Evolutionary conservation across 2,329 filamentous ascomycete species (phyloP), one percentile per base, ranked within the genome.

Genomic region (Aspergillus versicolor): DNA sequence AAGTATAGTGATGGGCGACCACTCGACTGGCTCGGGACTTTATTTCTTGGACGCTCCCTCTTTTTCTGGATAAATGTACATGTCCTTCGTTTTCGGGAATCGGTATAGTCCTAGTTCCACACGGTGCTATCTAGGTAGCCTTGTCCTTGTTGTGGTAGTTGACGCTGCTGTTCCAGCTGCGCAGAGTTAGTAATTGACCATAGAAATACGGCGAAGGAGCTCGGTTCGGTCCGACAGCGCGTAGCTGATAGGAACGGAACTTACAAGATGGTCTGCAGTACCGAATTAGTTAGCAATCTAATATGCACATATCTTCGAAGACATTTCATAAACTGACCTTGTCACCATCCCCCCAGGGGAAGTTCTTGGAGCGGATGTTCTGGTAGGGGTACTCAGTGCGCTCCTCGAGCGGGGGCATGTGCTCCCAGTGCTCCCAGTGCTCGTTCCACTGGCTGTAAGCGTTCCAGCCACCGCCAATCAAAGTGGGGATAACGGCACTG

Each of bases 101-200:
- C 49, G 47, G 46, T 43, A 40, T 53, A 45, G 44, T 51, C 40
- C 45, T 40, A 30, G 42, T 30, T 50, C 17, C 27, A 47, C 41
- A 13, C 49, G 38, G 32, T 38, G 49, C 21, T 47, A 54, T 65
- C 74, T 74, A 78, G 59, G 71, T 73, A 47, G 70, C 66, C 84
- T 90, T 91, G 82, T 95, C 88, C 82, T 89, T 89, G 83, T 96
- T 92, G 87, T 97, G 92, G 83, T 96, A 93, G 87, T 97, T 97
- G 82, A 97, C 92, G 58, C 82, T 84, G 65, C 88, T 82, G 80
- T 97, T 97, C 94, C 94, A 99, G 89, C 89, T 91, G 69, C 52
- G 34, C 15, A 27, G 30, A 34, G 59, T 68, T 63, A 67, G 65
- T 57, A 46, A 15, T 7, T 40, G 38, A 19, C 22, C 8, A 30